Evolutionary conservation across 352 stramenopile genomes (phyloP), one percentile per base, ranked within the genome.

Genomic region (Plasmopara muralis): DNA sequence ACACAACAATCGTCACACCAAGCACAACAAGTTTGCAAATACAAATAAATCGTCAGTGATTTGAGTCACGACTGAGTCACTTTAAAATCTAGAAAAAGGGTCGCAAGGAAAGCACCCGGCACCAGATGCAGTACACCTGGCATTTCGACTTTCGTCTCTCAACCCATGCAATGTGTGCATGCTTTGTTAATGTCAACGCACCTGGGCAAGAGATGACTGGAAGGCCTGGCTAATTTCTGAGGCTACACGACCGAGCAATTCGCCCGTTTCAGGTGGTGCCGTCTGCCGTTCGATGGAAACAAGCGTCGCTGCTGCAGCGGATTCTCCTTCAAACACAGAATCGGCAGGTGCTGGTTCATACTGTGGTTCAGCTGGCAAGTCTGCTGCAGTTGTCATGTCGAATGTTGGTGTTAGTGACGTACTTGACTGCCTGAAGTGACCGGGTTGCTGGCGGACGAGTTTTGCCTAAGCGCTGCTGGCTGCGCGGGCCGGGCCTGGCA

Each of bases 211-310:
- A 28, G 64, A 70, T 34, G 61, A 60, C 53, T 73, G 64, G 55
- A 73, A 73, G 37, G 64, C 62, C 47, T 64, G 53, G 44, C 63
- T 69, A 40, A 73, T 62, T 57, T 73, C 60, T 20, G 61, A 43
- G 30, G 61, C 64, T 28, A 73, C 61, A 42, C 62, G 60, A 40
- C 37, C 48, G 9, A 73, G 57, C 15, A 73, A 34, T 40, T 64
- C 64, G 34, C 60, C 50, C 14, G 60, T 67, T 37, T 55, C 53
- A 39, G 60, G 46, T 33, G 50, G 39, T 25, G 53, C 29, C 42
- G 49, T 59, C 37, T 57, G 50, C 56, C 50, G 38, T 25, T 69
- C 50, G 6, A 20, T 53, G 28, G 61, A 48, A 13, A 7, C 35
- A 28, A 43, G 18, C 41, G 14, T 40, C 39, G 43, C 14, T 48